Percentiles rank a stretch among this genome's conserved stretches.
phyloP scores from a whole-genome alignment of 495 filamentous ascomycete species.

The Daldinia childiae region DNA sequence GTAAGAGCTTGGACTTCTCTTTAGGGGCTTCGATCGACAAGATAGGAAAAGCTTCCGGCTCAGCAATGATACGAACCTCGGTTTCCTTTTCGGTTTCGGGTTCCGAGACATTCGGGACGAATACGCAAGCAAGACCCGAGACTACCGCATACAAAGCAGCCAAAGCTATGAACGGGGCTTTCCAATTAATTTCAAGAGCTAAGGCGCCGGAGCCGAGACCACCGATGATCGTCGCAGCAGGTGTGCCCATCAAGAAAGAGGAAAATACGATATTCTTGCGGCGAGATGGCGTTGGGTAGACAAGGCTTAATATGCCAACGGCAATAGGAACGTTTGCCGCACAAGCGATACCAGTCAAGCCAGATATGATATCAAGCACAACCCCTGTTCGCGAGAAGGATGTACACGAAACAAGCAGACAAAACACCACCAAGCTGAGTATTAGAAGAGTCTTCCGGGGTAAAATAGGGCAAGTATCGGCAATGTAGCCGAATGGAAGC shows the following conservation, averaged over 20 bases:
- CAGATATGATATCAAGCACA: conserved; percentile 66
- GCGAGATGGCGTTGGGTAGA: conserved; percentile 61
- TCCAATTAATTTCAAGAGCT: conserved; percentile 64
- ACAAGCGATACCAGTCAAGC: conserved; percentile 66
- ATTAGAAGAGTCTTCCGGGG: conserved; percentile 67
- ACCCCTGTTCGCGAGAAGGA: conserved; percentile 65
- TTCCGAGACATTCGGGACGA: conserved; percentile 40
- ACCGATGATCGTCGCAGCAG: conserved; percentile 68
- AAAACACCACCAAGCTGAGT: conserved; percentile 62
- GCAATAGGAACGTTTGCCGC: conserved; percentile 69
- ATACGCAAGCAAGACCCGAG: conserved; percentile 37
- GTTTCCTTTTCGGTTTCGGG: conserved; percentile 31
- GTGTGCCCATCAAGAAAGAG: conserved; percentile 70
- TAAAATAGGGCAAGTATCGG: conserved; percentile 61
- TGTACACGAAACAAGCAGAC: conserved; percentile 60
- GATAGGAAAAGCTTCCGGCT: conserved; percentile 64
- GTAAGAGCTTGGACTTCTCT: conserved; percentile 47
- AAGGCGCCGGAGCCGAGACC: conserved; percentile 67
- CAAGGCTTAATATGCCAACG: conserved; percentile 66
- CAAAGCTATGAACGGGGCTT: conserved; percentile 66
- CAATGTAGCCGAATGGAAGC: conserved; percentile 69
- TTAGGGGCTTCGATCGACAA: conserved; percentile 59
- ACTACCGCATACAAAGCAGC: conserved; percentile 58
- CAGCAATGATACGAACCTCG: conserved; percentile 56
- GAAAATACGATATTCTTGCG: conserved; percentile 70